Conservation (phyloP, 1,284 basidiomycete genomes). For the Sporisorium graminicola region DNA sequence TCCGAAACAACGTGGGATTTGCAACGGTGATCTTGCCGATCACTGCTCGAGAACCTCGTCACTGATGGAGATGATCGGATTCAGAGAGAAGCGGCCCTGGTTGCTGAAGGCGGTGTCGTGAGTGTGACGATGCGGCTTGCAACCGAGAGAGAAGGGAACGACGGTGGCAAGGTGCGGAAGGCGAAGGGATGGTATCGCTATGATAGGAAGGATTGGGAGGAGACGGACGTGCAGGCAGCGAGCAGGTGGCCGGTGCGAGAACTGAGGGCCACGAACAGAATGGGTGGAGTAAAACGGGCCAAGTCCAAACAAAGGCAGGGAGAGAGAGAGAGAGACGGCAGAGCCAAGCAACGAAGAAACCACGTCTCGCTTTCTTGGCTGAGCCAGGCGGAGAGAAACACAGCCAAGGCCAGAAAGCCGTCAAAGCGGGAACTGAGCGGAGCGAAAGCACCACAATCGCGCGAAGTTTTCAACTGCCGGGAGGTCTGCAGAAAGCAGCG, state of each 20-base stretch:
- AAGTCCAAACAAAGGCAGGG: not conserved
- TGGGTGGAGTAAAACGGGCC: conserved; percentile 11
- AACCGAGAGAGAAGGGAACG: not conserved
- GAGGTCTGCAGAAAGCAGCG: not conserved
- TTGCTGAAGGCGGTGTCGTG: not conserved
- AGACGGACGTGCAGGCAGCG: conserved; percentile 4
- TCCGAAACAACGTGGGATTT: not conserved
- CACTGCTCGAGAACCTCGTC: not conserved
- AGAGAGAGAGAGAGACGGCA: too few species aligned
- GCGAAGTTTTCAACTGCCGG: conserved; percentile 4
- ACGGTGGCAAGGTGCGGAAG: not conserved
- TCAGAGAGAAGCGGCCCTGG: not conserved
- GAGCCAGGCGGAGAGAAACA: conserved; percentile 1
- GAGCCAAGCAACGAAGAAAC: not conserved
- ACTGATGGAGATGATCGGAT: not conserved
- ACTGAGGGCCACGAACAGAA: not conserved
- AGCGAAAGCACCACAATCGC: not conserved
- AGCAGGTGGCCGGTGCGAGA: conserved; percentile 46
- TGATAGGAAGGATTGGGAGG: conserved; percentile 10
- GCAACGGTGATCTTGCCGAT: not conserved
- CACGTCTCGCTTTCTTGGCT: not conserved
- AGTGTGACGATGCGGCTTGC: not conserved
- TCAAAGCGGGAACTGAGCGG: conserved; percentile 4
- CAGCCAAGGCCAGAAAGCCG: too few species aligned
- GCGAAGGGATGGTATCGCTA: conserved; percentile 5